A percentile compares a stretch with the other conserved stretches of the same genome.
Conservation (phyloP, 2,329 filamentous ascomycete species). For the Helminthosporium solani region DNA sequence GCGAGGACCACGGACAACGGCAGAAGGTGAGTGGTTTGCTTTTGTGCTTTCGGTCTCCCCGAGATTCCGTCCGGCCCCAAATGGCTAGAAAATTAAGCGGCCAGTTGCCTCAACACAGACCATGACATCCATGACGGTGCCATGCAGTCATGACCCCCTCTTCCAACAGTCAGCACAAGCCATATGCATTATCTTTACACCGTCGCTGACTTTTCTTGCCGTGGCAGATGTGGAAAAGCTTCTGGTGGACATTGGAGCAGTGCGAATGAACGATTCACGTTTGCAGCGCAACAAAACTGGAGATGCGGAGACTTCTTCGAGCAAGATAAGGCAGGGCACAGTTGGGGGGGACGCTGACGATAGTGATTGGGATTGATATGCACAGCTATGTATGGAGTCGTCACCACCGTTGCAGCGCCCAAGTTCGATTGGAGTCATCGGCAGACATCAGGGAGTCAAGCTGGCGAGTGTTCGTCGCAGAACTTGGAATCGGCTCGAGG, state of each 20-base stretch:
- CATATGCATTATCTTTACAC: neutral
- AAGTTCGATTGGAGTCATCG: neutral
- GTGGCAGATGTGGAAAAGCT: slow-evolving; percentile 70
- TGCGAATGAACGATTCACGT: slow-evolving; percentile 76
- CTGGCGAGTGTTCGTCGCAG: too few relatives aligned
- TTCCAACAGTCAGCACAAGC: neutral
- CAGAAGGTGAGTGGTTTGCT: slow-evolving; percentile 19
- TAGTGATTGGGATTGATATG: slow-evolving; percentile 60
- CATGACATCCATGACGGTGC: too few relatives aligned
- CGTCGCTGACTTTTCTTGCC: slow-evolving; percentile 13
- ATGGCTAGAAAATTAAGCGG: neutral
- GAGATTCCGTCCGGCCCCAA: neutral
- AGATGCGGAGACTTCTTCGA: slow-evolving; percentile 52
- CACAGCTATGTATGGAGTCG: neutral
- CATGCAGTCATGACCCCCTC: neutral
- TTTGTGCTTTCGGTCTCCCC: neutral
- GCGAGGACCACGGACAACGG: slow-evolving; percentile 55
- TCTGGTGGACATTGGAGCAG: slow-evolving; percentile 77
- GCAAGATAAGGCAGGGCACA: slow-evolving; percentile 48
- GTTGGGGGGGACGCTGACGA: slow-evolving; percentile 51
- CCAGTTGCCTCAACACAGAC: too few relatives aligned
- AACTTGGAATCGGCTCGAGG: too few relatives aligned
- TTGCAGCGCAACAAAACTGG: slow-evolving; percentile 62
- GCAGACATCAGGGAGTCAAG: too few relatives aligned
- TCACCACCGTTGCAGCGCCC: neutral